A percentile compares a stretch with the other conserved stretches of the same genome.
Conservation (phyloP, 306 rosid species). For the Vigna unguiculata region DNA sequence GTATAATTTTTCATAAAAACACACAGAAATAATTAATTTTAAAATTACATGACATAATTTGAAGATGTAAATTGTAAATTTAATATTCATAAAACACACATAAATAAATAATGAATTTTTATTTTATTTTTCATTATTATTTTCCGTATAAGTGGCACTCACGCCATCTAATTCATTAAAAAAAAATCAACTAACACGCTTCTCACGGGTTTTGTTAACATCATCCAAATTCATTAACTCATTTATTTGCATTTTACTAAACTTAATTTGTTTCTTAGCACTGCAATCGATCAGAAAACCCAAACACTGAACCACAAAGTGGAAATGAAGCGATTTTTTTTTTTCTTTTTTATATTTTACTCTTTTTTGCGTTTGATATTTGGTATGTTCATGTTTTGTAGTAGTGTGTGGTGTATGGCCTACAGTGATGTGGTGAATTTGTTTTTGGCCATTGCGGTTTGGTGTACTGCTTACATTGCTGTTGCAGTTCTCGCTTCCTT, state of each 20-base stretch:
- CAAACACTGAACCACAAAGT: background rate
- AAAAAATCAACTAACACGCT: background rate
- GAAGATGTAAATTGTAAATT: background rate
- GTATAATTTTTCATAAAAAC: no score
- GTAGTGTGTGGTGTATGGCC: slow-evolving; percentile 56
- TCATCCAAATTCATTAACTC: background rate
- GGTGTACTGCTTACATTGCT: slow-evolving; percentile 70
- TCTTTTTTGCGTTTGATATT: slow-evolving; percentile 20
- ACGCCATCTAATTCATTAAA: no score
- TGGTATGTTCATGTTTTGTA: slow-evolving; percentile 52
- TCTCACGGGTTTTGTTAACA: background rate
- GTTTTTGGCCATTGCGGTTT: slow-evolving; percentile 61
- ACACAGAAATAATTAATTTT: no score
- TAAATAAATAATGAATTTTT: no score
- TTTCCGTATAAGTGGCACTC: no score
- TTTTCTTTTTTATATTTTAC: background rate
- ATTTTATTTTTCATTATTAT: no score
- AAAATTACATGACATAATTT: no score
- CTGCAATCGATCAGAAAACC: background rate
- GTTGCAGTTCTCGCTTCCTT: slow-evolving; percentile 70
- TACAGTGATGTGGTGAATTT: slow-evolving; percentile 53
- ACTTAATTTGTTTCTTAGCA: background rate
- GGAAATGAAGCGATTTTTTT: background rate
- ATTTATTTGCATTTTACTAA: background rate
- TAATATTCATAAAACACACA: no score